Evolutionary conservation across 192 early-diverging fungal species (phyloP).

Genomic region (Endogone sp.): DNA sequence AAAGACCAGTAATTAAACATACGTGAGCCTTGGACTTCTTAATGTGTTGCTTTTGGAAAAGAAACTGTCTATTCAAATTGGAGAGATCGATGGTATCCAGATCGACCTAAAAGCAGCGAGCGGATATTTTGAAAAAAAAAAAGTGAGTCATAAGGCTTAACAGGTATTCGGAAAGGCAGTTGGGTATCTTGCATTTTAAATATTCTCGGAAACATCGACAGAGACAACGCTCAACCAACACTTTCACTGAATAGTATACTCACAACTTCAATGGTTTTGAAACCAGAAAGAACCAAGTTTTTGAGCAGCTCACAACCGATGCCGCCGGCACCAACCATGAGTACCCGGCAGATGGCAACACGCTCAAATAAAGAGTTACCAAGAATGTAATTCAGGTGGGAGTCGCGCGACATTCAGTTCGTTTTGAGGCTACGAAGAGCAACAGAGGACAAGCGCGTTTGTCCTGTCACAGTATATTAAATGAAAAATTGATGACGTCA

Average conservation of each 20-base stretch:
- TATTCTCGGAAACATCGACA: no score
- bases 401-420: constrained; percentile 14
- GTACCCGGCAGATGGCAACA: constrained; percentile 32
- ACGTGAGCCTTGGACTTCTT: constrained; percentile 88
- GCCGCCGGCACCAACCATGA: constrained; percentile 86
- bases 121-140: neutral
- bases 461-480: constrained; percentile 7
- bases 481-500: neutral
- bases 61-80: constrained; percentile 98
- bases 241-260: neutral
- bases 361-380: constrained; percentile 23
- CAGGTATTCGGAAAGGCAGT: no score
- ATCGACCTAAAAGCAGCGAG: constrained; percentile 63
- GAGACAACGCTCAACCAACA: no score
- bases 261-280: constrained; percentile 75
- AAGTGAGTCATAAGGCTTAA: neutral
- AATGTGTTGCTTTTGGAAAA: constrained; percentile 94
- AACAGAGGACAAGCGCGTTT: neutral
- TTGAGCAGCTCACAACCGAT: constrained; percentile 99
- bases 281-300: constrained; percentile 87
- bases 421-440: neutral
- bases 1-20: no score
- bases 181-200: no score
- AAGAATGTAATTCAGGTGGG: constrained; percentile 20
- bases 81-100: constrained; percentile 98